Evolutionary conservation across 345 rosid species (phyloP), one percentile per base, ranked within the genome.

Genomic region (Conringia planisiliqua): DNA sequence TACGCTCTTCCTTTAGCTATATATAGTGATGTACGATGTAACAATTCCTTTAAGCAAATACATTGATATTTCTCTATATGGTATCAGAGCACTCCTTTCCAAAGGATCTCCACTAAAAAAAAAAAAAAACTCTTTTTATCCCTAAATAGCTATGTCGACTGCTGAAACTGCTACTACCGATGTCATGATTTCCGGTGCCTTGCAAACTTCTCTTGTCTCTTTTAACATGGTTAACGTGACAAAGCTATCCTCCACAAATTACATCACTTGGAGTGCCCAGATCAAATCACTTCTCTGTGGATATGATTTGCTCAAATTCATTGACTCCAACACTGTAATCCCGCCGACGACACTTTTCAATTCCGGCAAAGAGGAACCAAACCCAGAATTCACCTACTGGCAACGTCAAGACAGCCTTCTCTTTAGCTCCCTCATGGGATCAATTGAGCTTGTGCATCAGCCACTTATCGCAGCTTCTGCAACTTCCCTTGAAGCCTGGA

Each of bases 181-280:
- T n/a, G n/a, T n/a, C n/a, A n/a, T n/a, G n/a, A n/a, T n/a, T 29
- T 29, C 35, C 8, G 35, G 35, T 7, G 6, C 7, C 1, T 32
- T 0, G 0, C 1, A 5, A 7, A 5, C 35, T 0, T 5, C 7
- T 0, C 10, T 7, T 0, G n/a, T 44, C 18, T 5, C 9, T n/a
- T 0, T 44, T 9, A 44, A 44, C 3, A 44, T 44, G 50, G 4
- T 44, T 0, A 44, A 44, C 5, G 16, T 44, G 0, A n/a, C 20
- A 3, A 44, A 44, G 7, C 8, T 44, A 0, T 44, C 50, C 3
- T 44, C 50, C 9, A 44, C 50, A n/a, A 44, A 44, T 20, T 44
- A 44, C 20, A 2, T 44, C 2, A 44, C 50, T 5, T 44, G 50
- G 50, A 44, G 17, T 6, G 50, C n/a, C 0, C 50, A 44, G 3